Evolutionary conservation across 23 red algal genomes (phyloP), one percentile per base, ranked within the genome.

Genomic region (Agarophyton chilense): DNA sequence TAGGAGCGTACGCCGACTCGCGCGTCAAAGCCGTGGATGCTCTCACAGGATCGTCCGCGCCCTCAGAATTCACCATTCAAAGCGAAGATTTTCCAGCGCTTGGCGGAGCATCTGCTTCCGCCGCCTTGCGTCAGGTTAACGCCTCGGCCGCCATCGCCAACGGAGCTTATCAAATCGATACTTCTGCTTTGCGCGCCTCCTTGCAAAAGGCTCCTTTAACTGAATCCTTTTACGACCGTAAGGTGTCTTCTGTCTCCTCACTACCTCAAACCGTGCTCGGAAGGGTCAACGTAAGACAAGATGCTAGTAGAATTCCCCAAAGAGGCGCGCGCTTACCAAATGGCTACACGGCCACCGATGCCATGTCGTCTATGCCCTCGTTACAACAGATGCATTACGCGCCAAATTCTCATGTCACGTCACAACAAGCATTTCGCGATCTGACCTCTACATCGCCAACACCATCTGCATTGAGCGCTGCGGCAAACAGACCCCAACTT

Each of bases 11-110:
- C 60, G 76, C 58, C 60, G 85, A 89, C 44, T 51, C 62, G 9
- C 88, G 88, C 24, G 74, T 67, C 18, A 94, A 94, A 52, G 80
- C 82, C 42, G 80, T 94, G 26, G 91, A 94, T 25, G 80, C 80
- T 6, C 45, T 93, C 33, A 90, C 71, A 4, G 72, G 56, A 51
- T 54, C 72, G 54, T 65, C 86, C 19, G 72, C 91, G 28, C 50
- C 63, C 4, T 62, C 67, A 35, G 91, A 94, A 36, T 94, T 94
- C 42, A 75, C 44, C 56, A 94, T 94, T 49, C 91, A 94, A 54
- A 86, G 55, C 55, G 91, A 94, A 60, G 91, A 94, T 79, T 94
- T 94, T 73, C 91, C 91, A 33, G 91, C 91, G 5, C 55, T 94
- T 22, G 91, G 91, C 57, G 68, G 68, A 0, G 40, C 68, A 1